Conservation (phyloP, 108 stramenopile genomes). For the Heterococcus sp. region DNA sequence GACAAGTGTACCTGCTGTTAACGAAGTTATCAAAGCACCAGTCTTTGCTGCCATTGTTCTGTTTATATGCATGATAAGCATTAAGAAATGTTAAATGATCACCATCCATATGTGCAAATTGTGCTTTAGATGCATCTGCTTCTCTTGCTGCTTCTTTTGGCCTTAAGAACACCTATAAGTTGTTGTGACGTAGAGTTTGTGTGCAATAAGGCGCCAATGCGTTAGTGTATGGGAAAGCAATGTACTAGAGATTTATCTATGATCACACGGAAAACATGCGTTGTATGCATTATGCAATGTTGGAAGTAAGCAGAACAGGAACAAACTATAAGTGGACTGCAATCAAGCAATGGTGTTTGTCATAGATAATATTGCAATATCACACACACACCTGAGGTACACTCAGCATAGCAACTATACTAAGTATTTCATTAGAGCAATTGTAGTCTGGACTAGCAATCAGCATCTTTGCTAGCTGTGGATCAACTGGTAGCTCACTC, state of each 20-base stretch:
- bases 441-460: conserved; percentile 86
- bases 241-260: too few species aligned
- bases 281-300: too few species aligned
- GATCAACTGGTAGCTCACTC: conserved; percentile 88
- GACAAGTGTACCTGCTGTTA: conserved; percentile 49
- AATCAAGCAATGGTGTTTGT: too few species aligned
- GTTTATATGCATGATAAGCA: conserved; percentile 86
- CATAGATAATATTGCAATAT: too few species aligned
- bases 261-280: too few species aligned
- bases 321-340: too few species aligned
- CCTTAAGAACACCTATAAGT: conserved; percentile 86
- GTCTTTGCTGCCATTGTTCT: conserved; percentile 73
- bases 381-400: conserved; percentile 68
- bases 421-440: conserved; percentile 93
- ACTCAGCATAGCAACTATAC: conserved; percentile 89
- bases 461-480: conserved; percentile 87
- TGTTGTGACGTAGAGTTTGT: too few species aligned
- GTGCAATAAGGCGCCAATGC: too few species aligned
- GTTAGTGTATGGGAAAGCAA: too few species aligned
- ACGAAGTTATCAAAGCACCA: conserved; percentile 99
- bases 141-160: conserved; percentile 88
- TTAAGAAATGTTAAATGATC: conserved; percentile 95
- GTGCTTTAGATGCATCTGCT: conserved; percentile 97
- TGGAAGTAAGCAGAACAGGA: too few species aligned
- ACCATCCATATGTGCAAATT: conserved; percentile 88